Evolutionary conservation across 139 green algal genomes (phyloP).

Genomic region (Nannochloris sp.): DNA sequence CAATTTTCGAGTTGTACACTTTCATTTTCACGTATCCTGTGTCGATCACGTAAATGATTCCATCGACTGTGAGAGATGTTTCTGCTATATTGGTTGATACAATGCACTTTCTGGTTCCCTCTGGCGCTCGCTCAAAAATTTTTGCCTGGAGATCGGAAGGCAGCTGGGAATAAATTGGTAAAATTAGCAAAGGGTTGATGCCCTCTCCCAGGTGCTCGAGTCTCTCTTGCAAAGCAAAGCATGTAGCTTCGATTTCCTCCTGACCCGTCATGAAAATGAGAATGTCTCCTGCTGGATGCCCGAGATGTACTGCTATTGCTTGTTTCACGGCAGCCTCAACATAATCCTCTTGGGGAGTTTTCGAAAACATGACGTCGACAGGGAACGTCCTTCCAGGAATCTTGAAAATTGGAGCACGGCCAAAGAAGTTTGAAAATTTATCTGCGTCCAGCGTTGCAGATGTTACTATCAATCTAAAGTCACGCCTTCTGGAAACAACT

Average conservation of each 20-base stretch:
- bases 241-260: conserved; percentile 95
- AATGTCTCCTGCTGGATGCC: conserved; percentile 79
- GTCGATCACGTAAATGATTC: conserved; percentile 95
- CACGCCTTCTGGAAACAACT: conserved; percentile 66
- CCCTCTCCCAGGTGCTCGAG: conserved; percentile 62
- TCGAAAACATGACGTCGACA: conserved; percentile 86
- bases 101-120: conserved; percentile 82
- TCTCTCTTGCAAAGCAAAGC: conserved; percentile 62
- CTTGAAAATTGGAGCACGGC: conserved; percentile 76
- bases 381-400: conserved; percentile 97
- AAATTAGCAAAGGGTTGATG: conserved; percentile 72
- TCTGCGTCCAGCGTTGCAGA: conserved; percentile 84
- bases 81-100: conserved; percentile 96
- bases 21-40: conserved; percentile 87
- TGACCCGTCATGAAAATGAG: conserved; percentile 98
- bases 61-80: conserved; percentile 93
- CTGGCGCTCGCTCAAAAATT: conserved; percentile 90
- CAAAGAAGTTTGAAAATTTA: conserved; percentile 86
- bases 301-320: conserved; percentile 87
- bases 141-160: conserved; percentile 85
- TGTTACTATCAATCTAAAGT: conserved; percentile 97
- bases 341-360: conserved; percentile 89
- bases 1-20: conserved; percentile 97
- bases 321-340: conserved; percentile 96
- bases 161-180: conserved; percentile 95